phyloP scores from a whole-genome alignment of 2,329 filamentous ascomycete species.

The Uncinocarpus reesii region DNA sequence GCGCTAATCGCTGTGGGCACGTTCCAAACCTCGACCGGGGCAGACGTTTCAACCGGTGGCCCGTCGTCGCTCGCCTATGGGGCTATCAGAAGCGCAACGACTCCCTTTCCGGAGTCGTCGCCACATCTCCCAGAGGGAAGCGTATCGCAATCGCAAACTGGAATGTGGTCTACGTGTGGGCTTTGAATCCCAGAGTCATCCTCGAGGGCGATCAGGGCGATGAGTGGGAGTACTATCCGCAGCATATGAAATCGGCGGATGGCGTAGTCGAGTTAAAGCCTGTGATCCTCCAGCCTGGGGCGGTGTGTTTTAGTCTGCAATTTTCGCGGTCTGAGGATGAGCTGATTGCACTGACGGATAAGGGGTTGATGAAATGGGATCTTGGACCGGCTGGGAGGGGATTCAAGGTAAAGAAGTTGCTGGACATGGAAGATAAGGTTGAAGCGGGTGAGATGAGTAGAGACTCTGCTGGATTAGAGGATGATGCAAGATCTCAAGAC shows the following conservation, averaged over 20 bases:
- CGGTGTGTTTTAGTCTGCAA: conserved; percentile 31
- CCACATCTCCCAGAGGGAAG: conserved; percentile 28
- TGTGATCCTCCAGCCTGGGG: conserved; percentile 26
- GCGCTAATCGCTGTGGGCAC: conserved; percentile 26
- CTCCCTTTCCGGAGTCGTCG: conserved; percentile 31
- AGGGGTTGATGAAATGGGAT: conserved; percentile 32
- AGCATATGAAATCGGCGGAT: conserved; percentile 17
- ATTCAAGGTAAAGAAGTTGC: conserved; percentile 15
- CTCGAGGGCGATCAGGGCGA: conserved; percentile 24
- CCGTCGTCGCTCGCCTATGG: conserved; percentile 29
- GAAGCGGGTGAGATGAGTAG: not conserved
- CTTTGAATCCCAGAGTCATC: conserved; percentile 30
- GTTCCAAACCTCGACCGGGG: conserved; percentile 32
- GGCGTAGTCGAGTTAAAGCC: conserved; percentile 27
- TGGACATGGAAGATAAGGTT: conserved; percentile 10
- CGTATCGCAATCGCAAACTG: conserved; percentile 36
- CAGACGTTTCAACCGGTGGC: conserved; percentile 30
- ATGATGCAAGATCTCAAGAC: not conserved
- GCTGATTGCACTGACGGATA: conserved; percentile 34
- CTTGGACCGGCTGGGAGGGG: conserved; percentile 25
- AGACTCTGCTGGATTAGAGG: not conserved
- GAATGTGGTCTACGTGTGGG: conserved; percentile 35
- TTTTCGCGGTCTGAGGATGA: conserved; percentile 31
- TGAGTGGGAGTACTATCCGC: conserved; percentile 25
- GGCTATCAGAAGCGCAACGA: conserved; percentile 25